A percentile compares a stretch with the other conserved stretches of the same genome.
Conservation (phyloP, 441 rosid species). For the Croton laevigatus region DNA sequence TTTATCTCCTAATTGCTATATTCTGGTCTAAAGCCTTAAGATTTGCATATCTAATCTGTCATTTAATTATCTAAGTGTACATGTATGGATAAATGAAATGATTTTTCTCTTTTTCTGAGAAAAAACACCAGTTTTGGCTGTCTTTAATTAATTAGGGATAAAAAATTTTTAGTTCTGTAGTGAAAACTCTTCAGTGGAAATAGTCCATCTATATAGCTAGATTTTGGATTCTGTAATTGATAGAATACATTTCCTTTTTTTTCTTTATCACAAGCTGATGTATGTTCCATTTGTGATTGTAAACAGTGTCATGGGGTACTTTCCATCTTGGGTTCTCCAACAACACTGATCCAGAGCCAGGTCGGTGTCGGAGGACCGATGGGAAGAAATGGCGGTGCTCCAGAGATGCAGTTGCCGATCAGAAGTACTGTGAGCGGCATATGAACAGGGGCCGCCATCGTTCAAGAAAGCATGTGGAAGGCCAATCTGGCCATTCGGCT, state of each 20-base stretch:
- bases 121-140: background rate
- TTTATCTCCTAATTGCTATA: background rate
- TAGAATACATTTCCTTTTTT: too few species aligned
- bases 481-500: constrained; percentile 60
- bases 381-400: constrained; percentile 99
- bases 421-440: constrained; percentile 89
- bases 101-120: background rate
- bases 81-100: too few species aligned
- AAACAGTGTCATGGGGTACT: constrained; percentile 65
- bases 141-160: background rate
- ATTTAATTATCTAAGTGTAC: too few species aligned
- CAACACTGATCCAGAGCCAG: constrained; percentile 85
- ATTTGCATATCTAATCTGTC: background rate
- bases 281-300: background rate
- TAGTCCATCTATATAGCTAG: background rate
- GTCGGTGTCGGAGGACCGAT: constrained; percentile 90
- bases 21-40: background rate
- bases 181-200: background rate
- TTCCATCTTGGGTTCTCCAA: constrained; percentile 74
- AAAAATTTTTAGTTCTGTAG: background rate
- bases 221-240: background rate
- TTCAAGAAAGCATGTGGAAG: constrained; percentile 99
- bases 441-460: constrained; percentile 38
- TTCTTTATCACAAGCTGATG: too few species aligned
- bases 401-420: constrained; percentile 80